Base-by-base conservation (phyloP, 306 rosid genomes). In the Quercus aquifolioides region DNA sequence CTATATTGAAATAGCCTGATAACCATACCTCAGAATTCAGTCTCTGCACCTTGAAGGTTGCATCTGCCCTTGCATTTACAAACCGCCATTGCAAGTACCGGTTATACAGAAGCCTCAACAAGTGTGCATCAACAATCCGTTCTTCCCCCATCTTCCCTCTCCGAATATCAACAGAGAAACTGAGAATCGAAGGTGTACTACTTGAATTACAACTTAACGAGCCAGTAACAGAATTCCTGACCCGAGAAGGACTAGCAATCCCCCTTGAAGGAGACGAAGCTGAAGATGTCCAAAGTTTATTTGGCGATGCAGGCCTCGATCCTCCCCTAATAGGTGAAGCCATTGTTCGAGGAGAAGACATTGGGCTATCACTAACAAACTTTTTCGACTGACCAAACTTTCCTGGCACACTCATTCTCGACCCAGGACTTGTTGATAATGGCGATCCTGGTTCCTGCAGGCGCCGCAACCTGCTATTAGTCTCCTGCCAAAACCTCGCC, bases 401-500 rank as follows among this genome's bases (percentile, higher is more conserved):
- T 10, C 87, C 31, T 8, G 91, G 78, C 13, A 78, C 69, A 25
- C 82, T 51, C 73, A 71, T 72, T 78, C 95, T 90, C 0, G 97
- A 89, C 68, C 80, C 86, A 17, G 97, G 91, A 73, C 91, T 96
- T 28, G 89, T 83, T 8, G 97, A 88, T 74, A 90, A 71, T 1
- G 97, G 99, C 0, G 97, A 93, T 51, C 99, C 91, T 5, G 98
- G 98, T 63, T 93, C 99, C 84, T 91, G 99, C 85, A 96, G 79
- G 10, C 99, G 89, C 76, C 99, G 85, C 54, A 96, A 55, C 54
- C 98, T 85, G 86, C 93, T 93, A 77, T 96, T 96, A 0, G 99
- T 96, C 69, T 96, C 99, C 86, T 96, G 99, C 99, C 99, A 96
- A 84, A 93, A 96, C 89, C 87, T 89, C 0, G 99, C 96, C 20